Evolutionary conservation across 1,139 yeast genomes (phyloP).

Genomic region (Keqinozyma sinolaborantium): DNA sequence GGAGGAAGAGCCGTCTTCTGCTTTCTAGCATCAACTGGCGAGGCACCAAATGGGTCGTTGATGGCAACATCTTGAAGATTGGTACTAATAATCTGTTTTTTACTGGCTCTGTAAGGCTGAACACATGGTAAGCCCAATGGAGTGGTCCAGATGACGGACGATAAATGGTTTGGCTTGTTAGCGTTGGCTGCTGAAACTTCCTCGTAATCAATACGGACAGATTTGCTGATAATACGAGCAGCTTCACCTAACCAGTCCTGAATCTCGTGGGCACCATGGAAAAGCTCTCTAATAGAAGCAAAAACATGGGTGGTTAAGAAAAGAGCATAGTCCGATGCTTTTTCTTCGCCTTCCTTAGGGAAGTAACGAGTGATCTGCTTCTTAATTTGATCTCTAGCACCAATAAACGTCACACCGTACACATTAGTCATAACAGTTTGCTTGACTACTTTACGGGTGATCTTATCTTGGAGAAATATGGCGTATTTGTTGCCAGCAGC

Average conservation of each 20-base stretch:
- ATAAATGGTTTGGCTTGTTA: constrained; percentile 60
- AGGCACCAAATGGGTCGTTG: constrained; percentile 77
- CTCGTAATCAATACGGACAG: constrained; percentile 63
- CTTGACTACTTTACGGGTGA: constrained; percentile 85
- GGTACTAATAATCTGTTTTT: constrained; percentile 64
- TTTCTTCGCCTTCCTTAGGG: constrained; percentile 39
- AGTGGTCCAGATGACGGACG: constrained; percentile 96
- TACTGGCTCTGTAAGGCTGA: constrained; percentile 82
- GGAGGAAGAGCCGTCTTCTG: constrained; percentile 96
- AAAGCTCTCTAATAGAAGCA: constrained; percentile 78
- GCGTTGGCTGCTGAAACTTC: constrained; percentile 20
- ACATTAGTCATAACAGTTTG: constrained; percentile 99
- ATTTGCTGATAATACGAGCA: constrained; percentile 76
- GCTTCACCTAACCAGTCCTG: constrained; percentile 95
- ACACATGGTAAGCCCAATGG: constrained; percentile 93
- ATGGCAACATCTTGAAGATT: constrained; percentile 81
- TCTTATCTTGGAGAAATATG: constrained; percentile 50
- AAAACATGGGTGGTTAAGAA: constrained; percentile 80
- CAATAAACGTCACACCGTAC: constrained; percentile 93
- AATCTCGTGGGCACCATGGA: constrained; percentile 88
- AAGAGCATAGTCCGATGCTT: constrained; percentile 46
- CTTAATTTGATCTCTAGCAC: constrained; percentile 85
- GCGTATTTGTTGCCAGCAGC: constrained; percentile 55
- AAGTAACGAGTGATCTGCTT: constrained; percentile 53
- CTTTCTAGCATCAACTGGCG: constrained; percentile 82